A percentile compares a stretch with the other conserved stretches of the same genome.
phyloP scores from a whole-genome alignment of 768 basidiomycete species.

The Auricularia sp. region DNA sequence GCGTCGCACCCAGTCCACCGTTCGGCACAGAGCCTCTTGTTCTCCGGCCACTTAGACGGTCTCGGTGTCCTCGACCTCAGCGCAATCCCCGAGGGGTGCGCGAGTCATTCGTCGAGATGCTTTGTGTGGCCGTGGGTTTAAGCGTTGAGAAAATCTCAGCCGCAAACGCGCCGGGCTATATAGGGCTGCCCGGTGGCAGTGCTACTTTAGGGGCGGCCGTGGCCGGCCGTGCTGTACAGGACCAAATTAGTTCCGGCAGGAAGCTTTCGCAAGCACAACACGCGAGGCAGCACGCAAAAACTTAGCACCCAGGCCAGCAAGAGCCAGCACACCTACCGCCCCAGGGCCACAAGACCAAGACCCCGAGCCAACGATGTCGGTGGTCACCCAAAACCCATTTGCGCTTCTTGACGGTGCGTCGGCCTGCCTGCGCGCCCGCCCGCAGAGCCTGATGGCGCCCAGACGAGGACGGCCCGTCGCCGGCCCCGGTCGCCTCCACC shows the following conservation, averaged over 20 bases:
- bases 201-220: conserved; percentile 7
- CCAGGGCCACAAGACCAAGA: conserved; percentile 24
- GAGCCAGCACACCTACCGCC: neutral
- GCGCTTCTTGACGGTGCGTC: conserved; percentile 67
- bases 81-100: conserved; percentile 49
- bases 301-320: neutral
- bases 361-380: conserved; percentile 78
- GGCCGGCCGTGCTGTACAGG: neutral
- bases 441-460: neutral
- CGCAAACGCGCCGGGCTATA: conserved; percentile 11
- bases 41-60: conserved; percentile 82
- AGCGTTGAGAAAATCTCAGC: conserved; percentile 33
- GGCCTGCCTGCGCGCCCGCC: neutral
- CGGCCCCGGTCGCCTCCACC: neutral
- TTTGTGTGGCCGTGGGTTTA: conserved; percentile 60
- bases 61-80: conserved; percentile 77
- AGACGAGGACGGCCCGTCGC: conserved; percentile 6
- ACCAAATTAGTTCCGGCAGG: neutral
- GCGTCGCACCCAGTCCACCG: conserved; percentile 85
- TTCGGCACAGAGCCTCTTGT: conserved; percentile 21
- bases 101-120: conserved; percentile 80
- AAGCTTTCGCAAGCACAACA: neutral
- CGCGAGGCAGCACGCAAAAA: conserved; percentile 2
- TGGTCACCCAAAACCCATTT: conserved; percentile 82
- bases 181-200: conserved; percentile 3